Evolutionary conservation across 1,139 yeast genomes (phyloP).

Genomic region (Magnusiomyces starmeri): DNA sequence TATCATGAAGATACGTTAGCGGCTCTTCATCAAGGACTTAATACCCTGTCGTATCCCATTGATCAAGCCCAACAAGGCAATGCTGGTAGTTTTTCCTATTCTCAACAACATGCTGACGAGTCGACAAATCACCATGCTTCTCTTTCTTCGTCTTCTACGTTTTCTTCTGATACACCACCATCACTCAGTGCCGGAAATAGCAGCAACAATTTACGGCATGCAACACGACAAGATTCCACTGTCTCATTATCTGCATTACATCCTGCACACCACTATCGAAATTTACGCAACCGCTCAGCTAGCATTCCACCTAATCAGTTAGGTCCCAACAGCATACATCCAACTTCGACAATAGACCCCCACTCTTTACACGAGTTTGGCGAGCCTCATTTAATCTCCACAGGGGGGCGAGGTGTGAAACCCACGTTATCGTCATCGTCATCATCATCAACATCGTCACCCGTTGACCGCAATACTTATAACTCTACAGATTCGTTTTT

Average conservation of each 20-base stretch:
- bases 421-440: not conserved
- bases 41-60: constrained; percentile 3
- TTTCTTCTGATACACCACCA: too few relatives aligned
- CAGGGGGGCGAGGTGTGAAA: not conserved
- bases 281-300: not conserved
- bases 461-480: too few relatives aligned
- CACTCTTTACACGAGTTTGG: too few relatives aligned
- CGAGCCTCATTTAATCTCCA: too few relatives aligned
- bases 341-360: not conserved
- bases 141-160: too few relatives aligned
- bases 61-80: constrained; percentile 1
- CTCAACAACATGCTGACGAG: not conserved
- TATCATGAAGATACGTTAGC: constrained; percentile 10
- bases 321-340: not conserved
- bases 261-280: not conserved
- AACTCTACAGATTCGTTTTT: too few relatives aligned
- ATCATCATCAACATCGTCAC: too few relatives aligned
- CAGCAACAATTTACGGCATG: not conserved
- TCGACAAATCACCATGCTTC: not conserved
- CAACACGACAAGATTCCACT: not conserved
- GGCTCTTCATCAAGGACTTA: constrained; percentile 5
- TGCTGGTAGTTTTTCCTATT: not conserved
- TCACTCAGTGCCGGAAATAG: too few relatives aligned
- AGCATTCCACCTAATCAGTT: not conserved
- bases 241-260: not conserved